Percentiles rank a stretch among this genome's conserved stretches.
phyloP scores from a whole-genome alignment of 129 eudicot species.

The Mikania micrantha region DNA sequence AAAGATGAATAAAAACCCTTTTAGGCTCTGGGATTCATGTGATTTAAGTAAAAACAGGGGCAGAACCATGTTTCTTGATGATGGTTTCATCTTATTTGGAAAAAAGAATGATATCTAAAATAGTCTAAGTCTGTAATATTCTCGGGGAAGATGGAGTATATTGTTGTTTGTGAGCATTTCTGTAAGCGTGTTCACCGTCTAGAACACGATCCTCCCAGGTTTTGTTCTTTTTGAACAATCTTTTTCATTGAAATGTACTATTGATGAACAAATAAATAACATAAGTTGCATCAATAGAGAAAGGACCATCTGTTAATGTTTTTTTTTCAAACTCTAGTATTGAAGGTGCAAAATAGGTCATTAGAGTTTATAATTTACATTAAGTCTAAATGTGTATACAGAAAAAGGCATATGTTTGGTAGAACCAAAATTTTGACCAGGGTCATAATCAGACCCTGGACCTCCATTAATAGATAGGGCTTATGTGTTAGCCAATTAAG shows the following conservation, averaged over 20 bases:
- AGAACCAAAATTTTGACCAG: no score
- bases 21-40: neutral
- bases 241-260: neutral
- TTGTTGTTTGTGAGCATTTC: neutral
- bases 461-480: no score
- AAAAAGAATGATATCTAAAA: no score
- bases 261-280: neutral
- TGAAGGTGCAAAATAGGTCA: no score
- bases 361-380: neutral
- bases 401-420: neutral
- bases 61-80: neutral
- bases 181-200: neutral
- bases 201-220: neutral
- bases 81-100: no score
- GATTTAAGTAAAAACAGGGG: neutral
- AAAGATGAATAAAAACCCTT: neutral
- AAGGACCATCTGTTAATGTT: neutral
- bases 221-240: neutral
- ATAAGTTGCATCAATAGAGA: neutral
- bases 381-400: neutral
- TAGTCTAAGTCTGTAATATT: no score
- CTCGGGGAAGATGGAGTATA: neutral
- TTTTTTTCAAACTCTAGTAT: no score
- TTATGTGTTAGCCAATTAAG: neutral
- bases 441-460: no score